Evolutionary conservation across 2,329 filamentous ascomycete genomes (phyloP), one percentile per base, ranked within the genome.

Genomic region (Chaetomiaceae sp.): DNA sequence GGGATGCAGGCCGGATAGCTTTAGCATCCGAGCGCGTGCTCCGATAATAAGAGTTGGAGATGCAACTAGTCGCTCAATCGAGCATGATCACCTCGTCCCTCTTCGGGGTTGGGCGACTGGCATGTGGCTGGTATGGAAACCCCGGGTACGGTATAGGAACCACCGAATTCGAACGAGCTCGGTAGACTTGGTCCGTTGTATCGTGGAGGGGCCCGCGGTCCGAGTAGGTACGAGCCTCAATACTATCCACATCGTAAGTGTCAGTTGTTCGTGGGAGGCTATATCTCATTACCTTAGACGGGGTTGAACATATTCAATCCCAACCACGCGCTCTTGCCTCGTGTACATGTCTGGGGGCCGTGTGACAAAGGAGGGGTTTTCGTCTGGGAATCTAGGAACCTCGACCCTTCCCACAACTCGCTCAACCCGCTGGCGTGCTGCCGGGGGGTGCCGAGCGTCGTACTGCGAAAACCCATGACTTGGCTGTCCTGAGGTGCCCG

Each of bases 281-380:
- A 1, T 23, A 29, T 13, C 4, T 18, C 2, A 43, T 57, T 51
- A 60, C 61, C 44, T 41, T 38, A 53, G 42, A 21, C 33, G 40
- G n/a, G 43, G 32, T 3, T 52, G 54, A 9, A 56, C 36, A 36
- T 62, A 61, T 51, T 62, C 61, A 23, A 61, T 54, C 2, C 58
- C 59, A 21, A 62, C 59, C 29, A 62, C 57, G n/a, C 59, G 55
- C 33, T 63, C 61, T 23, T 58, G 53, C 14, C 59, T 51, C 25
- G 48, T 53, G 42, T 37, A 52, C 7, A 37, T 52, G 9, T 43
- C 45, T 8, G 41, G n/a, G 4, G 38, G 52, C 16, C 42, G 51
- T 9, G 20, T 25, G 18, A 34, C 34, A 23, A 41, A 43, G 11
- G 43, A 21, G 20, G 10, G 34, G 20, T 44, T 46, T 14, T 48